Conservation (phyloP, 805 yeast genomes). For the Candida ovalis region DNA sequence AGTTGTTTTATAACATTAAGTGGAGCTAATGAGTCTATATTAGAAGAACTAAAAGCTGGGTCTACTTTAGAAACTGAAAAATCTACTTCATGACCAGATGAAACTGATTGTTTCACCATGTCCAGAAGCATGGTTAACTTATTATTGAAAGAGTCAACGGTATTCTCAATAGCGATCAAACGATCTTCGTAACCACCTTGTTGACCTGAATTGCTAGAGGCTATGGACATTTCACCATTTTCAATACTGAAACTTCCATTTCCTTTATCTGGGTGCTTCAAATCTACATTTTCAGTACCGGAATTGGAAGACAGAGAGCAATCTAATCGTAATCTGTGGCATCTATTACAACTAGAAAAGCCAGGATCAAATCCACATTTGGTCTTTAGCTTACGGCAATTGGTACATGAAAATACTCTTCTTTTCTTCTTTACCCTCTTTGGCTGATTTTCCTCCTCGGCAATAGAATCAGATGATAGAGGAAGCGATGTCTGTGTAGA, state of each 20-base stretch:
- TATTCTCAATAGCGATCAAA: conserved; percentile 10
- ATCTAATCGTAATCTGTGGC: conserved; percentile 41
- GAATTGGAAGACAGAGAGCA: conserved; percentile 40
- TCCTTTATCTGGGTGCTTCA: not conserved
- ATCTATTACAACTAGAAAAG: conserved; percentile 47
- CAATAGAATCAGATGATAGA: not conserved
- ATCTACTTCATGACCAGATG: conserved; percentile 11
- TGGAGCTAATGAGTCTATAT: conserved; percentile 27
- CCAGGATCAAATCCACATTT: conserved; percentile 49
- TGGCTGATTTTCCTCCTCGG: not conserved
- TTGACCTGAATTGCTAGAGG: not conserved
- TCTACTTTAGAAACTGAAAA: conserved; percentile 11
- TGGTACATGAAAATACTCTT: conserved; percentile 39
- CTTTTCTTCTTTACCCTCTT: conserved; percentile 20
- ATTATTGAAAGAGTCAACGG: conserved; percentile 16
- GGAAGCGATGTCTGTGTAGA: not conserved
- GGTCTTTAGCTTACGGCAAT: conserved; percentile 54
- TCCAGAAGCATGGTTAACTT: conserved; percentile 14
- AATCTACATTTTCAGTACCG: not conserved
- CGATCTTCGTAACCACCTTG: conserved; percentile 7
- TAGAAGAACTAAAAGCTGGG: conserved; percentile 6
- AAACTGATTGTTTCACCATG: conserved; percentile 13
- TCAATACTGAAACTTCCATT: not conserved
- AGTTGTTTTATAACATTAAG: conserved; percentile 28
- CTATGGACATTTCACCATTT: not conserved